Evolutionary conservation across 495 filamentous ascomycete genomes (phyloP), one percentile per base, ranked within the genome.

Genomic region (Xylaria nigripes): DNA sequence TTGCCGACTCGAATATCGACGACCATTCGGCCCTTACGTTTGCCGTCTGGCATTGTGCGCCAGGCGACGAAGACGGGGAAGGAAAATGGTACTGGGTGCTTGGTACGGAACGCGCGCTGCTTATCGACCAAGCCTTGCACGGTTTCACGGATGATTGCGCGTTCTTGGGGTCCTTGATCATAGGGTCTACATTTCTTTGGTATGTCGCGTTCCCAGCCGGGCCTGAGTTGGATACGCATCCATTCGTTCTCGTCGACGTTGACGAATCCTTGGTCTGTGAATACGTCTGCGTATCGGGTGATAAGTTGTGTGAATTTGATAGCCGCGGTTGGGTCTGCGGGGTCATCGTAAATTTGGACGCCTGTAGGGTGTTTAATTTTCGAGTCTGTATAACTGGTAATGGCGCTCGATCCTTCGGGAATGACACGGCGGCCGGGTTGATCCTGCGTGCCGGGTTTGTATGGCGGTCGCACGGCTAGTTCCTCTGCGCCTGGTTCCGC

Each of bases 11-110:
- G 25, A 19, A 41, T 41, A 36, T 41, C 32, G 10, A 41, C 21
- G 30, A 23, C 27, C 48, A 38, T 50, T 13, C 32, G 48, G 51
- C 44, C 53, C 55, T 48, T 61, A 12, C 8, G 32, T 12, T 36
- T 36, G 4, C 25, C 25, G 25, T 3, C 3, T 4, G 9, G 32
- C 2, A 36, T 2, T 2, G 4, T 2, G 2, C 13, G 6, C 32
- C 32, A 36, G 32, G 13, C 13, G 4, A 36, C 32, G 10, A 36
- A 36, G 32, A 36, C 32, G 4, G 32, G 32, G 32, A 36, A 36
- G 6, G 32, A 36, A 12, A 36, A 36, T 13, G 32, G 32, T 2
- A 36, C 32, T 36, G 6, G 32, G 32, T 2, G 10, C 6, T 12
- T 9, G 32, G 32, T 36, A 2, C 32, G 32, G 13, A 12, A 36